These are phyloP conservation scores for Globisporangium solare DNA, from an alignment of 352 stramenopile genomes.

Conservation along the genomic window DNA sequence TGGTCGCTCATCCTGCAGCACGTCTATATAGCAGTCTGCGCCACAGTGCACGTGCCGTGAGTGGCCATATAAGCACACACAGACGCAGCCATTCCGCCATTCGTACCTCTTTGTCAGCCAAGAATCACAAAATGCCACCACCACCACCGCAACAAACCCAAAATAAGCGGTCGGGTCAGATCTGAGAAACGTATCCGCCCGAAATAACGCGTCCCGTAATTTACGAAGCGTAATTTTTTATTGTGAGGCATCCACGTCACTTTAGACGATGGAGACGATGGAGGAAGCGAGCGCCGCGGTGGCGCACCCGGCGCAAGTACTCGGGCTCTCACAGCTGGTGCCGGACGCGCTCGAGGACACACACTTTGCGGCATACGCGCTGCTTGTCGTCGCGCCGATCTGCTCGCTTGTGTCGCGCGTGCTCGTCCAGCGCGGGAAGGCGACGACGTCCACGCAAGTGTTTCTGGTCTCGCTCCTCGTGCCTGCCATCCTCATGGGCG, in stretches of 20 bases:
- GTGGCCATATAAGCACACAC: too few relatives aligned
- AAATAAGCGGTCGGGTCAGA: too few relatives aligned
- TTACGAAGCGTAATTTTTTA: too few relatives aligned
- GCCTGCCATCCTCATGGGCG: constrained; percentile 31
- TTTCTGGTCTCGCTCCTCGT: constrained; percentile 40
- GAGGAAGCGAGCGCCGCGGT: constrained; percentile 1
- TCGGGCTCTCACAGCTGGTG: constrained; percentile 37
- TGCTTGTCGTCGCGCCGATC: constrained; percentile 43
- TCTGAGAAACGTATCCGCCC: too few relatives aligned
- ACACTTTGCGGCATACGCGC: constrained; percentile 31
- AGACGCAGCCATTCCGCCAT: too few relatives aligned
- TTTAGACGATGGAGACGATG: background rate
- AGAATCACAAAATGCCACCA: too few relatives aligned
- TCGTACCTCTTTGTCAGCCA: too few relatives aligned
- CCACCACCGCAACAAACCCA: too few relatives aligned
- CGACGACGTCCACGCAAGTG: constrained; percentile 36
- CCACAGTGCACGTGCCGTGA: too few relatives aligned
- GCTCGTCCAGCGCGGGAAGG: constrained; percentile 33
- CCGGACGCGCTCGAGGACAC: constrained; percentile 45
- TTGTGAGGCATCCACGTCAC: constrained; percentile 4
- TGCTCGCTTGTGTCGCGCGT: constrained; percentile 27
- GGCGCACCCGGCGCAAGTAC: constrained; percentile 1
- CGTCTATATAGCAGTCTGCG: too few relatives aligned
- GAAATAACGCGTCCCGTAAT: too few relatives aligned
- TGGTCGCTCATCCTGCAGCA: constrained; percentile 12